These are phyloP conservation scores for Cicer cuneatum DNA, from an alignment of 306 rosid genomes.

Conservation along the genomic window DNA sequence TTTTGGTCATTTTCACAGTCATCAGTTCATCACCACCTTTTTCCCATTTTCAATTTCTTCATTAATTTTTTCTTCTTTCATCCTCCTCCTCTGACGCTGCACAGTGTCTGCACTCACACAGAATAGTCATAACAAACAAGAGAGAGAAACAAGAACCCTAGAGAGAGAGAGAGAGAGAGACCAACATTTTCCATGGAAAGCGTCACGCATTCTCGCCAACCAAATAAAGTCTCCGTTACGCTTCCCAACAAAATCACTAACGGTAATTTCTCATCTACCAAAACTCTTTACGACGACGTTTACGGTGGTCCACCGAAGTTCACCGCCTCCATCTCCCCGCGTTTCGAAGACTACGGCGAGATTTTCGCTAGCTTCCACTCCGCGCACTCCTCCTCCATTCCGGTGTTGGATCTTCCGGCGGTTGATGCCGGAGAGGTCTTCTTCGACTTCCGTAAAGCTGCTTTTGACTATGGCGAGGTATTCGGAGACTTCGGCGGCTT, in stretches of 20 bases:
- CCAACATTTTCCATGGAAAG: conserved; percentile 66
- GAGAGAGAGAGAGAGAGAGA: conserved; percentile 15
- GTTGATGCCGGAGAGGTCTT: conserved; percentile 66
- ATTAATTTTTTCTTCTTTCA: conserved; percentile 42
- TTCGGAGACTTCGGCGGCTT: conserved; percentile 67
- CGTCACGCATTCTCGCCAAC: conserved; percentile 69
- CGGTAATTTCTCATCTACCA: conserved; percentile 41
- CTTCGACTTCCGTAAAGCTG: conserved; percentile 67
- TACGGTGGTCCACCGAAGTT: conserved; percentile 85
- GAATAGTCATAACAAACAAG: conserved; percentile 30
- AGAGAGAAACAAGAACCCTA: conserved; percentile 52
- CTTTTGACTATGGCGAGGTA: conserved; percentile 78
- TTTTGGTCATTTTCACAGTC: conserved; percentile 49
- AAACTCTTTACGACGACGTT: conserved; percentile 77
- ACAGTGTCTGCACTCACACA: conserved; percentile 54
- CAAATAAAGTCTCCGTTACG: conserved; percentile 55
- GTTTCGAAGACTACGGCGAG: conserved; percentile 91
- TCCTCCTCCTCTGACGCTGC: conserved; percentile 60
- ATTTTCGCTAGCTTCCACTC: conserved; percentile 79
- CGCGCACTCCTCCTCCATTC: conserved; percentile 83
- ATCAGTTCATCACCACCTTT: conserved; percentile 23
- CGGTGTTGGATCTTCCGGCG: conserved; percentile 83
- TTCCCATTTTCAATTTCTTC: conserved; percentile 46
- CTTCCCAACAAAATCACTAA: conserved; percentile 60
- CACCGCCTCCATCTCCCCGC: conserved; percentile 74